Evolutionary conservation across 2,329 filamentous ascomycete species (phyloP).

Genomic region (Hymenotorrendiella dingleyae): DNA sequence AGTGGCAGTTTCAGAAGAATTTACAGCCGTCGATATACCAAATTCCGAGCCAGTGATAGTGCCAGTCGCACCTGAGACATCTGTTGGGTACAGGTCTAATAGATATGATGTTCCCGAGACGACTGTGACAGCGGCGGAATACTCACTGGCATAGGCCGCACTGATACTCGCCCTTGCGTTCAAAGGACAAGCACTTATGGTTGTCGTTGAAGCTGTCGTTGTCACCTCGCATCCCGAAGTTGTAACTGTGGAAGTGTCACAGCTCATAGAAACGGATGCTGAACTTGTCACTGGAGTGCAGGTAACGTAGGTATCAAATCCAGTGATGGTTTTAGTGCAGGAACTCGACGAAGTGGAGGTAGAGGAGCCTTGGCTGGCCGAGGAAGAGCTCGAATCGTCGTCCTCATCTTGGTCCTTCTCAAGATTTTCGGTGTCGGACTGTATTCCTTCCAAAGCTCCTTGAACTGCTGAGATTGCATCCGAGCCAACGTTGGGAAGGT

Average conservation of each 20-base stretch:
- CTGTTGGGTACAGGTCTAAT: no score
- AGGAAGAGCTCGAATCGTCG: background rate
- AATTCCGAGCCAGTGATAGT: no score
- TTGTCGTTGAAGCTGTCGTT: conserved; percentile 4
- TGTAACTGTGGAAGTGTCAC: background rate
- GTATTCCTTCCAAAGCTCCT: background rate
- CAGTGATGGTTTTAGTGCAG: background rate
- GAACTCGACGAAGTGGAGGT: background rate
- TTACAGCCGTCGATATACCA: no score
- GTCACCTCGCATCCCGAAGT: conserved; percentile 1
- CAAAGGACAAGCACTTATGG: conserved; percentile 1
- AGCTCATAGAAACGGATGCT: background rate
- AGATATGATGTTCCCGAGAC: no score
- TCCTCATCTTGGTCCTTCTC: background rate
- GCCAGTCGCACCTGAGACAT: no score
- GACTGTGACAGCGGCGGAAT: no score
- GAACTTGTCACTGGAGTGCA: conserved; percentile 1
- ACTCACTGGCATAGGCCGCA: background rate
- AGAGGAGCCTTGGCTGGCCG: background rate
- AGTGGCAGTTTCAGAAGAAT: no score
- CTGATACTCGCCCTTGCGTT: conserved; percentile 4
- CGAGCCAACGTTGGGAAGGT: background rate
- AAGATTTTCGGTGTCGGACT: background rate
- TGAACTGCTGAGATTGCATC: background rate
- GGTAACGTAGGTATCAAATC: conserved; percentile 2